phyloP scores from a whole-genome alignment of 2,329 filamentous ascomycete genomes.

The Arthrinium phaeospermum region DNA sequence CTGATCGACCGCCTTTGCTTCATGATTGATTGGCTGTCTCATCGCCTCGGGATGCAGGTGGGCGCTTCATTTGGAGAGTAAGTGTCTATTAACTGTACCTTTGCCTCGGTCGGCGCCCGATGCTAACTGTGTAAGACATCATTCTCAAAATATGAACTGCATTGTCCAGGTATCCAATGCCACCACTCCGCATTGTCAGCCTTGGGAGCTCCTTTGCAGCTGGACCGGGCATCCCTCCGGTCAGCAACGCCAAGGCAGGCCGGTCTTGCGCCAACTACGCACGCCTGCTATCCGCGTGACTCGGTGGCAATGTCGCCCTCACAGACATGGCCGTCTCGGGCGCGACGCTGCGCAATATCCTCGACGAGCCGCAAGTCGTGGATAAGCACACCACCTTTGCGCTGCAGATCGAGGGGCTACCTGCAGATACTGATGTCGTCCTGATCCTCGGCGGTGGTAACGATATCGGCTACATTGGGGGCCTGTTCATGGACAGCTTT shows the following conservation, averaged over 20 bases:
- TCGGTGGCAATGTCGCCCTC: conserved; percentile 26
- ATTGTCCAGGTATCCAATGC: background rate
- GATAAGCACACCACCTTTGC: conserved; percentile 32
- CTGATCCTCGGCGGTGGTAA: conserved; percentile 45
- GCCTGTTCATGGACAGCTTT: conserved; percentile 35
- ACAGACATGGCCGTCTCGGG: conserved; percentile 43
- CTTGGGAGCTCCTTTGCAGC: conserved; percentile 40
- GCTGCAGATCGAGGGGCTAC: conserved; percentile 41
- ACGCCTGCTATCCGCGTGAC: conserved; percentile 36
- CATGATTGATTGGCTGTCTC: background rate
- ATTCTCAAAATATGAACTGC: background rate
- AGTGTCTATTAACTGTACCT: background rate
- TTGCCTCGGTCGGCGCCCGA: background rate
- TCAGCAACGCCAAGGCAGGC: conserved; percentile 34
- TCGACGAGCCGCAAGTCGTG: conserved; percentile 40
- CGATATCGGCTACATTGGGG: conserved; percentile 44
- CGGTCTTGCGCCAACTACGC: conserved; percentile 44
- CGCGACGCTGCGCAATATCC: conserved; percentile 44
- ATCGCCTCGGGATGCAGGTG: background rate
- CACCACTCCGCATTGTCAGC: conserved; percentile 36
- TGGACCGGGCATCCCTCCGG: conserved; percentile 41
- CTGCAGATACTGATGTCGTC: conserved; percentile 42
- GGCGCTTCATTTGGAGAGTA: background rate
- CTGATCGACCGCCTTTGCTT: background rate
- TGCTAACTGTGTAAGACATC: background rate